These are phyloP conservation scores for Nectriaceae sp. DNA, from an alignment of 2,329 filamentous ascomycete genomes.

Conservation along the genomic window DNA sequence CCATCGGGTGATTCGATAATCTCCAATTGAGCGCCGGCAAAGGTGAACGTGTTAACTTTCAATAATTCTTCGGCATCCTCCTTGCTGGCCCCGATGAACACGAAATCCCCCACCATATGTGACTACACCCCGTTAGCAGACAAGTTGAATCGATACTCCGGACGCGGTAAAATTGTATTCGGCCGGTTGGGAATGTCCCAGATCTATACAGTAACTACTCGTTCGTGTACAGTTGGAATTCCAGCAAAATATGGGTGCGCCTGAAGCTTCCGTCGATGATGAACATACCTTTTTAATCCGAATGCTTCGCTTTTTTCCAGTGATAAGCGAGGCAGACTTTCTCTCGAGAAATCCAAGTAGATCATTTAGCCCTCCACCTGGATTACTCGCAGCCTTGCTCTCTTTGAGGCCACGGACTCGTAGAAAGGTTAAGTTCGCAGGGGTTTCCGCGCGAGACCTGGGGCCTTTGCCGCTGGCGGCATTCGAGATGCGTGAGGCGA, in stretches of 20 bases:
- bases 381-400: conserved; percentile 68
- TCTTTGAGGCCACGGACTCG: conserved; percentile 64
- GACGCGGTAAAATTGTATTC: conserved; percentile 21
- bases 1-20: conserved; percentile 53
- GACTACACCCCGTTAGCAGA: conserved; percentile 74
- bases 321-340: conserved; percentile 61
- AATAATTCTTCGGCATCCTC: conserved; percentile 65
- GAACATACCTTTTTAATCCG: conserved; percentile 78
- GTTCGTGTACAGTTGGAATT: conserved; percentile 18
- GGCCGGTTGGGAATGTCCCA: conserved; percentile 18
- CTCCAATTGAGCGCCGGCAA: conserved; percentile 65
- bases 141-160: conserved; percentile 29
- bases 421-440: conserved; percentile 36
- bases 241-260: conserved; percentile 24
- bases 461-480: conserved; percentile 25
- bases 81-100: conserved; percentile 67
- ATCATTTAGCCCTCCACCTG: conserved; percentile 66
- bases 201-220: conserved; percentile 21
- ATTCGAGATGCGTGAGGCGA: conserved; percentile 38
- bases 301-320: conserved; percentile 50
- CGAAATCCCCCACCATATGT: conserved; percentile 66
- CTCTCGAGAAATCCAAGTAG: conserved; percentile 71
- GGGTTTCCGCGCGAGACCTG: conserved; percentile 24
- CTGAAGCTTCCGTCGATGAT: conserved; percentile 35
- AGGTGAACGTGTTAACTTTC: conserved; percentile 68